Evolutionary conservation across 2,329 filamentous ascomycete genomes (phyloP).

Genomic region (Fusarium humuli): DNA sequence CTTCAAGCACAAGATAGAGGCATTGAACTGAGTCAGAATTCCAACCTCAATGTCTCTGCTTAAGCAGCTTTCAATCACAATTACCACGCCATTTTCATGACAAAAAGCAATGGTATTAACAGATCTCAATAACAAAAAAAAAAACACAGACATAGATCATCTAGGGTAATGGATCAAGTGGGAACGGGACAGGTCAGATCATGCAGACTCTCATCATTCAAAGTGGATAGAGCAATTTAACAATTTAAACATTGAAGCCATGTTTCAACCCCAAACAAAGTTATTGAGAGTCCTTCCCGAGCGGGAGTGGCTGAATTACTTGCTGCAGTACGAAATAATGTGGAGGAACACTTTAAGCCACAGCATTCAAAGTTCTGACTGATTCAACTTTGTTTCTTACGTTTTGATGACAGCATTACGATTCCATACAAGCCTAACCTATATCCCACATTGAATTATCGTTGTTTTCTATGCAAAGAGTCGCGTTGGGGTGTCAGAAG

Average conservation of each 20-base stretch:
- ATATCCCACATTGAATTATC: too few relatives aligned
- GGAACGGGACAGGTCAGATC: conserved; percentile 1
- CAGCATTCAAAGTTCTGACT: background rate
- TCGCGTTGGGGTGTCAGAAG: too few relatives aligned
- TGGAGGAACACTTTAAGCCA: conserved; percentile 27
- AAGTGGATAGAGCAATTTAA: conserved; percentile 4
- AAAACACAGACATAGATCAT: background rate
- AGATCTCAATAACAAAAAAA: background rate
- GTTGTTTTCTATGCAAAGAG: too few relatives aligned
- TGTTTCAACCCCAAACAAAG: conserved; percentile 28
- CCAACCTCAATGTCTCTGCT: background rate
- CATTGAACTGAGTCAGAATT: background rate
- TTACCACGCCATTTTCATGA: background rate
- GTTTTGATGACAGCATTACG: too few relatives aligned
- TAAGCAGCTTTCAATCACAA: background rate
- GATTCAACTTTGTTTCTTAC: background rate
- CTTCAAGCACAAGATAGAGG: background rate
- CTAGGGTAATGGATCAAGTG: conserved; percentile 4
- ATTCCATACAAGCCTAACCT: too few relatives aligned
- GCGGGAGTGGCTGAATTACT: conserved; percentile 33
- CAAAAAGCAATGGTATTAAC: background rate
- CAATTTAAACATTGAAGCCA: background rate
- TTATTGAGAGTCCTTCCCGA: background rate
- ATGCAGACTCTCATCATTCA: background rate
- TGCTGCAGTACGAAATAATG: background rate